Evolutionary conservation across 768 basidiomycete species (phyloP), one percentile per base, ranked within the genome.

Genomic region (Termitomyces sp.): DNA sequence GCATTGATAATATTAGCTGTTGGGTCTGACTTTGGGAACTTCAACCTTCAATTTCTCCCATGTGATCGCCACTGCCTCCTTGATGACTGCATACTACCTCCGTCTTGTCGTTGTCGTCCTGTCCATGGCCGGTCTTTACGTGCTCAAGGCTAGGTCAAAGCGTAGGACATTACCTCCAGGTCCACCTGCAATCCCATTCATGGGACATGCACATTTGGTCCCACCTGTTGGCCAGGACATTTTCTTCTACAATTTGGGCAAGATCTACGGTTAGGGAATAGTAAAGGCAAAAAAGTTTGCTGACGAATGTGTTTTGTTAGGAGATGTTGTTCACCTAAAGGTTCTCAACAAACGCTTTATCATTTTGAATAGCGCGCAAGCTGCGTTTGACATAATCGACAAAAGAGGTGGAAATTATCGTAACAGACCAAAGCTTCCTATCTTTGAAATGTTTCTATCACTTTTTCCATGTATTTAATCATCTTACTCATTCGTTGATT

Each of bases 141-240:
- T 16, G 28, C 14, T 48, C 16, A 48, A 48, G 47, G 18, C 38
- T 18, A 18, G 38, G 9, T 48, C 16, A 5, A 48, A 48, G 18
- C 28, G 28, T 20, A 48, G 0, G n/a, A 52, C 54, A 6, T 44
- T 64, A 8, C 74, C 74, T 20, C 47, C 47, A 8, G 67, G 74
- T 11, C 75, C 73, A 13, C 73, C 72, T 14, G 63, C 67, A 9
- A 68, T 38, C 44, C 70, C 72, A 0, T 26, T 76, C 40, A 65
- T 76, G 9, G 75, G 75, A 9, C 73, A 76, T 52, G 57, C 69
- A 3, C 68, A 71, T 5, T 56, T 68, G 9, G 69, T 76, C 18
- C 75, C 74, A n/a, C 28, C 65, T 18, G 38, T 18, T 7, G 38
- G 38, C 16, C 65, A 61, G 68, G 65, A 67, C 3, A 56, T 66